These are phyloP conservation scores for Rheum nobile DNA, from an alignment of 148 eudicot species.

Conservation along the genomic window DNA sequence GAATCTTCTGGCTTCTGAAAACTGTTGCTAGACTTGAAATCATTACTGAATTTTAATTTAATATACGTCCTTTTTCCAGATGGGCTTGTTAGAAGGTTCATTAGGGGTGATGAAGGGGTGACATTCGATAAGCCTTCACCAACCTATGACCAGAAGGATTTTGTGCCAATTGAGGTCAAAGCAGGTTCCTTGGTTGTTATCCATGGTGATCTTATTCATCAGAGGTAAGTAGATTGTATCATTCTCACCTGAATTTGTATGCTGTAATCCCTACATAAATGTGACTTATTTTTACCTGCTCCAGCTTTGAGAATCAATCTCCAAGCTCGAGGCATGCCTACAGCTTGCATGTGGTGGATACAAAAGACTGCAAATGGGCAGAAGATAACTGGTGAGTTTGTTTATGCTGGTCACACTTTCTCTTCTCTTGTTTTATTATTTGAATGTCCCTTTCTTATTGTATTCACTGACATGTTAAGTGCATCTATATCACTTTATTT, in stretches of 20 bases:
- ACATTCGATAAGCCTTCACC: slow-evolving; percentile 82
- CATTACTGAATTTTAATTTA: neutral
- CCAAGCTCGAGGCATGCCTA: slow-evolving; percentile 90
- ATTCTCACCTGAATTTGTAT: neutral
- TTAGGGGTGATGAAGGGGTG: slow-evolving; percentile 77
- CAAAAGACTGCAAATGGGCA: slow-evolving; percentile 86
- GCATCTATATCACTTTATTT: neutral
- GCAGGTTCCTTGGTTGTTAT: slow-evolving; percentile 86
- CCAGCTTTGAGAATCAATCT: slow-evolving; percentile 87
- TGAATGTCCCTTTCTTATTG: neutral
- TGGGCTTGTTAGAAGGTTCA: slow-evolving; percentile 83
- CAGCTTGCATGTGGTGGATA: slow-evolving; percentile 83
- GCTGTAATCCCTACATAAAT: neutral
- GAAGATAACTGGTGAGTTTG: slow-evolving; percentile 76
- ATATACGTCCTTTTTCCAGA: neutral
- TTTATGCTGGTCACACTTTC: neutral
- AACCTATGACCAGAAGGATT: slow-evolving; percentile 61
- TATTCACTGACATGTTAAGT: neutral
- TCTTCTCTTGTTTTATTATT: neutral
- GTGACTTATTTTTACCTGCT: slow-evolving; percentile 3
- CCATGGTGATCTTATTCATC: slow-evolving; percentile 96
- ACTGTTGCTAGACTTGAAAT: neutral
- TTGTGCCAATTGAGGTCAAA: slow-evolving; percentile 86
- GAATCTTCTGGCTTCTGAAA: neutral
- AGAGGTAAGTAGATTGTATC: slow-evolving; percentile 37